These are phyloP conservation scores for Nemania serpens DNA, from an alignment of 2,329 filamentous ascomycete genomes.

Conservation along the genomic window DNA sequence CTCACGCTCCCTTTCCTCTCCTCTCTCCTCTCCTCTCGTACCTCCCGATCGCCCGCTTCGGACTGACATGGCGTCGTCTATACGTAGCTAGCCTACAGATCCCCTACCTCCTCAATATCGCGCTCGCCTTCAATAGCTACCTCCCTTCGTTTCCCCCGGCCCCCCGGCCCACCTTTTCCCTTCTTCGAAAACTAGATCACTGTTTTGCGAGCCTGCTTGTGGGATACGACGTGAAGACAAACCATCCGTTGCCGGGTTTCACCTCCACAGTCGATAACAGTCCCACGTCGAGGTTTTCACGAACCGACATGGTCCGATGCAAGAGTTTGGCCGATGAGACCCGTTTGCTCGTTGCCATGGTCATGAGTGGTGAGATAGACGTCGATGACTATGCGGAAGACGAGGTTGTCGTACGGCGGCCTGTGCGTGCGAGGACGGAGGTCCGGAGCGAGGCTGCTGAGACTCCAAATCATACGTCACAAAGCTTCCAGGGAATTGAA, in stretches of 20 bases:
- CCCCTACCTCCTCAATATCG: constrained; percentile 80
- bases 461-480: neutral
- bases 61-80: neutral
- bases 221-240: constrained; percentile 68
- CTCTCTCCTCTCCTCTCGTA: neutral
- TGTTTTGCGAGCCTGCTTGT: constrained; percentile 78
- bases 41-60: neutral
- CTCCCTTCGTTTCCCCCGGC: constrained; percentile 72
- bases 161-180: constrained; percentile 68
- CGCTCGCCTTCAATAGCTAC: constrained; percentile 72
- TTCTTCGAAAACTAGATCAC: constrained; percentile 80
- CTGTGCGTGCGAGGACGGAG: constrained; percentile 37
- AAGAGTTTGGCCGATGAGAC: constrained; percentile 80
- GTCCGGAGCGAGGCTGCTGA: constrained; percentile 34
- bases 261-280: constrained; percentile 47
- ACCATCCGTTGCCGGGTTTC: constrained; percentile 71
- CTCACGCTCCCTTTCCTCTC: constrained; percentile 28
- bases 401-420: constrained; percentile 35
- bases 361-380: constrained; percentile 61
- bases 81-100: constrained; percentile 74
- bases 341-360: constrained; percentile 70
- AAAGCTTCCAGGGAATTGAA: constrained; percentile 16
- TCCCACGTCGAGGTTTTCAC: constrained; percentile 68
- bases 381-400: constrained; percentile 51
- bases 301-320: constrained; percentile 85